Percentiles rank a stretch among this genome's conserved stretches.
phyloP scores from a whole-genome alignment of 192 early-diverging fungal genomes.

The Dispira parvispora region DNA sequence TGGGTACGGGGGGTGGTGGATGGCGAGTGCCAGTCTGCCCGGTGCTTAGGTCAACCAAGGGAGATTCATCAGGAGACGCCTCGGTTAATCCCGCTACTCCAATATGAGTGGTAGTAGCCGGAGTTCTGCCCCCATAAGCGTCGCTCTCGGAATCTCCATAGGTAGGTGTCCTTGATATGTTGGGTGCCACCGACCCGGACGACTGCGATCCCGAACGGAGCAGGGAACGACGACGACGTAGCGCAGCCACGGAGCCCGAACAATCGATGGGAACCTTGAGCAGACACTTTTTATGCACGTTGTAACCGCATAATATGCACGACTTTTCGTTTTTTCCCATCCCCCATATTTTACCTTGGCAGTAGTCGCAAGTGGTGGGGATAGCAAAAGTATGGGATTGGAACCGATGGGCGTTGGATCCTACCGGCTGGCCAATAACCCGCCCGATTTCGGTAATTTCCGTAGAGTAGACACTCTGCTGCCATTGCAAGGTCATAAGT shows the following conservation, averaged over 20 bases:
- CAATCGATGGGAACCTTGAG: slow-evolving; percentile 3
- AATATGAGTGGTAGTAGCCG: not conserved
- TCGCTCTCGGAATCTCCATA: not conserved
- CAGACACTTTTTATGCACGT: slow-evolving; percentile 7
- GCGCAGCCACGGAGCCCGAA: not conserved
- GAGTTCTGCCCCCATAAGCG: not conserved
- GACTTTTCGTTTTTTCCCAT: not conserved
- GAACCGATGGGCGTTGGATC: not conserved
- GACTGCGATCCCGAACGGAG: not conserved
- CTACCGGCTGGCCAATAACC: not conserved
- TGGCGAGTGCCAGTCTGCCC: not conserved
- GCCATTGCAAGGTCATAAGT: slow-evolving; percentile 4
- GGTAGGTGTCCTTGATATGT: not conserved
- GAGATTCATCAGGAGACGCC: not conserved
- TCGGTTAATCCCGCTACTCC: not conserved
- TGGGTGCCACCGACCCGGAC: not conserved
- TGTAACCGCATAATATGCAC: not conserved
- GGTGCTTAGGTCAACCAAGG: not conserved
- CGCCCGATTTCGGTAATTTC: not conserved
- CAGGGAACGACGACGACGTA: slow-evolving; percentile 2
- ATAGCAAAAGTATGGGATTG: slow-evolving; percentile 3
- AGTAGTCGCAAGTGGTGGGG: slow-evolving; percentile 6
- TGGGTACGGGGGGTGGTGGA: not conserved
- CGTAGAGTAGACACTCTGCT: not conserved
- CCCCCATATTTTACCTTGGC: slow-evolving; percentile 1